These are phyloP conservation scores for Cordyceps cateniannulata DNA, from an alignment of 2,329 filamentous ascomycete species.

Conservation along the genomic window DNA sequence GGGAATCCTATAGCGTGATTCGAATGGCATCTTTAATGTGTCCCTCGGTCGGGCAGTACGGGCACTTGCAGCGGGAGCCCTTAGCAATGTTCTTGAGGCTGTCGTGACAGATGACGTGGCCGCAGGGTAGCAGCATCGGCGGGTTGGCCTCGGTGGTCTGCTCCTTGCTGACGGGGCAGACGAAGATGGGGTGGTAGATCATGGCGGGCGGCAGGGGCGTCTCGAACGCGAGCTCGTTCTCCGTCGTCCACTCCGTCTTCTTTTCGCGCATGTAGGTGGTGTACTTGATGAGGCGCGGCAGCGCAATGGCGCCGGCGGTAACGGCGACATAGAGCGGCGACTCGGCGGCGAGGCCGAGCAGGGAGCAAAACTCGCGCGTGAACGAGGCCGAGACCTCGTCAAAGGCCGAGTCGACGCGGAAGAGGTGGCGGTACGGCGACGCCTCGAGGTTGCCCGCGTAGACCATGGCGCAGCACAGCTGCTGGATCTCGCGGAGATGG, in stretches of 20 bases:
- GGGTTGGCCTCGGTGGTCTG: slow-evolving; percentile 91
- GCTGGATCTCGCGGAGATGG: slow-evolving; percentile 72
- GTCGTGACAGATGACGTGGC: slow-evolving; percentile 86
- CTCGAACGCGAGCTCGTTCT: slow-evolving; percentile 80
- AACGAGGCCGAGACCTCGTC: slow-evolving; percentile 81
- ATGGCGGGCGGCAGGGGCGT: slow-evolving; percentile 53
- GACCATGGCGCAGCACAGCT: slow-evolving; percentile 73
- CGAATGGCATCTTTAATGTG: slow-evolving; percentile 67
- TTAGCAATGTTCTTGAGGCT: slow-evolving; percentile 75
- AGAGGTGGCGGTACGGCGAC: slow-evolving; percentile 75
- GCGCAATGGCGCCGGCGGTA: slow-evolving; percentile 84
- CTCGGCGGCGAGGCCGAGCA: slow-evolving; percentile 83
- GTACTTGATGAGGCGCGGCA: slow-evolving; percentile 84
- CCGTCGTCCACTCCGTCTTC: slow-evolving; percentile 89
- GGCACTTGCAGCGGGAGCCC: slow-evolving; percentile 81
- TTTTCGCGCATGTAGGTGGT: slow-evolving; percentile 82
- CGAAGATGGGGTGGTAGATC: slow-evolving; percentile 92
- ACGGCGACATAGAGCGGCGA: slow-evolving; percentile 89
- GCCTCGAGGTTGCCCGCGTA: slow-evolving; percentile 66
- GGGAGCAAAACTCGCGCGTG: slow-evolving; percentile 87
- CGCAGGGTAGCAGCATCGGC: slow-evolving; percentile 94
- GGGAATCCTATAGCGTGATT: slow-evolving; percentile 51
- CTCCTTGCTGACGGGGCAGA: slow-evolving; percentile 94
- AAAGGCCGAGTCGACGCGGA: slow-evolving; percentile 70
- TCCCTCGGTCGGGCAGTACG: slow-evolving; percentile 87